phyloP scores from a whole-genome alignment of 1,284 basidiomycete genomes.

The Porodaedalea pini region DNA sequence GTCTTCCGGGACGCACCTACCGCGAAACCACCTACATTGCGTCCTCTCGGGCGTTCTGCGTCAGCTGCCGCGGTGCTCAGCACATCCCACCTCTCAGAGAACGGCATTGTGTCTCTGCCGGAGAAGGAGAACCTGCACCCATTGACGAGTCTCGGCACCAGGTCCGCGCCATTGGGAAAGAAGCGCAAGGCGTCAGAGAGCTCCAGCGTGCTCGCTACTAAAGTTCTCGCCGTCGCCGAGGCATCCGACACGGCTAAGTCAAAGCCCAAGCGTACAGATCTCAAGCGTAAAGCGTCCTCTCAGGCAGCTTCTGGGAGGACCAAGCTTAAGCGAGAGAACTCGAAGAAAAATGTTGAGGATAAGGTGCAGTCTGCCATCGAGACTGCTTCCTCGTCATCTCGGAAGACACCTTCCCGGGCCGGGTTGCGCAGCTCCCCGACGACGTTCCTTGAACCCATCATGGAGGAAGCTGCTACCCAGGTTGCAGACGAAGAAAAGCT shows the following conservation, averaged over 20 bases:
- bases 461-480: not conserved
- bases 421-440: slow-evolving; percentile 2
- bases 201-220: slow-evolving; percentile 26
- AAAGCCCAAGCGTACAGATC: slow-evolving; percentile 16
- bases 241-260: slow-evolving; percentile 1
- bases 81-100: slow-evolving; percentile 11
- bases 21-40: slow-evolving; percentile 19
- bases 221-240: slow-evolving; percentile 19
- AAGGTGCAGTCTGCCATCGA: not conserved
- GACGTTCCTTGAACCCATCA: slow-evolving; percentile 7
- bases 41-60: slow-evolving; percentile 1
- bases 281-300: slow-evolving; percentile 15
- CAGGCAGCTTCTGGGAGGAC: slow-evolving; percentile 5
- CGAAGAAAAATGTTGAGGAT: slow-evolving; percentile 2
- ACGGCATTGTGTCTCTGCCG: slow-evolving; percentile 29
- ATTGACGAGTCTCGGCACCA: slow-evolving; percentile 58
- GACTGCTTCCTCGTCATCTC: not conserved
- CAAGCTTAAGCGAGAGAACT: slow-evolving; percentile 9
- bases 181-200: slow-evolving; percentile 52
- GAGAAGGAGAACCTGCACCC: slow-evolving; percentile 80
- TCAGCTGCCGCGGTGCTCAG: slow-evolving; percentile 2
- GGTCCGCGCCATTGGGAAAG: slow-evolving; percentile 41
- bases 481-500: not conserved
- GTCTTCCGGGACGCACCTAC: slow-evolving; percentile 59
- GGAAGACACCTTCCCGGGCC: slow-evolving; percentile 1